Evolutionary conservation across 352 stramenopile species (phyloP), one percentile per base, ranked within the genome.

Genomic region (Globisporangium splendens): DNA sequence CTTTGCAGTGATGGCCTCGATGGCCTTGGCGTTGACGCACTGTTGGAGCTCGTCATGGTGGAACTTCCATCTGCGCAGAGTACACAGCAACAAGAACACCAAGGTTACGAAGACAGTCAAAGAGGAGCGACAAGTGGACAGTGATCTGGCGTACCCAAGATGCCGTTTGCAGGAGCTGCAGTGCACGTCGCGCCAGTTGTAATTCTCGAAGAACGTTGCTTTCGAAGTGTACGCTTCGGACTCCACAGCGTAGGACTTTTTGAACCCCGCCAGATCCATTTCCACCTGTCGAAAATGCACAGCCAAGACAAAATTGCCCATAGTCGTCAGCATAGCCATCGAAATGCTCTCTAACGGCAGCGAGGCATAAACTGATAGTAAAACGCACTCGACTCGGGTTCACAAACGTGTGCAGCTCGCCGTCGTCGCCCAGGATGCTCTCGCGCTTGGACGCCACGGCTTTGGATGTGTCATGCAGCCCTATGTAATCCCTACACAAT

Each of bases 211-310:
- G 54, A 93, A 78, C 54, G 83, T 88, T 50, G 83, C 75, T 28
- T 83, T 83, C 56, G 79, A 89, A 22, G 83, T 87, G 61, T 83
- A 91, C 10, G 60, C 57, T 10, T 93, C 82, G 15, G 72, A 63
- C 41, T 88, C 76, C 44, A 90, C 21, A 18, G 72, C 83, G 8
- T 83, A 42, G 8, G 83, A 72, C 44, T 76, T 63, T 47, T 79
- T 77, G 65, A 95, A 95, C 14, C 77, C 78, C 15, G 77, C 83
- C 10, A 95, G 54, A 53, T 93, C 86, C 62, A 91, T 90, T 56
- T 95, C 83, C 5, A 83, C 67, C 81, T 93, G 61, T 31, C 4
- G 28, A 4, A 42, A 7, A 46, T 8, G 18, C 15, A 56, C 3
- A 61, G 18, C 20, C 18, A 38, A 28, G 1, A 43, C 43, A n/a